Evolutionary conservation across 2,329 filamentous ascomycete species (phyloP).

Genomic region (Paecilomyces niveus): DNA sequence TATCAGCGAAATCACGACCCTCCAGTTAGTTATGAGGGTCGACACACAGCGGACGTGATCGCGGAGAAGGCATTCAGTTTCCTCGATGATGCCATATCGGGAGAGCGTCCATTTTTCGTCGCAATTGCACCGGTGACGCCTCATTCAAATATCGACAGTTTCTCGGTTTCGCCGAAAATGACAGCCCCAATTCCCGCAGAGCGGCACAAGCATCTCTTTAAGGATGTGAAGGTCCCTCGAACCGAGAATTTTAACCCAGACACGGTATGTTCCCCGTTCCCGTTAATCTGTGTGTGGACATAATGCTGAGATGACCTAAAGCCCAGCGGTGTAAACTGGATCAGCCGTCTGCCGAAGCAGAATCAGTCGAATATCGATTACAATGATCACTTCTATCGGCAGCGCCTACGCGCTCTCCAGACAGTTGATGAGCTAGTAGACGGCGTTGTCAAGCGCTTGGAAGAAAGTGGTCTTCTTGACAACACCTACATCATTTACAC

Average conservation of each 20-base stretch:
- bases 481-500: conserved; percentile 57
- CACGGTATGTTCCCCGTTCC: conserved; percentile 28
- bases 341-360: conserved; percentile 36
- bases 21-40: conserved; percentile 49
- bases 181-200: conserved; percentile 51
- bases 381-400: conserved; percentile 47
- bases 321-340: conserved; percentile 42
- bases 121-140: conserved; percentile 60
- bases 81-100: conserved; percentile 52
- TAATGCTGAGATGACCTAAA: conserved; percentile 7
- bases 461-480: conserved; percentile 36
- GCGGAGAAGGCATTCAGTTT: conserved; percentile 53
- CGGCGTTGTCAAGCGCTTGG: conserved; percentile 35
- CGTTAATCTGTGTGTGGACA: neutral
- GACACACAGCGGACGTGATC: conserved; percentile 55
- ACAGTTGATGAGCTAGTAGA: conserved; percentile 50
- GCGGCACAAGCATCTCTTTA: conserved; percentile 57
- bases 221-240: conserved; percentile 52
- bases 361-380: conserved; percentile 43
- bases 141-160: conserved; percentile 48
- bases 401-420: conserved; percentile 44
- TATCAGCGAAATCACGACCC: conserved; percentile 54
- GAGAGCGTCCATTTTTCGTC: conserved; percentile 58
- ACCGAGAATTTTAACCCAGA: conserved; percentile 61
- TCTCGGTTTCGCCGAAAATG: conserved; percentile 22